Evolutionary conservation across 495 filamentous ascomycete species (phyloP).

Genomic region (Hypoxylon fragiforme): DNA sequence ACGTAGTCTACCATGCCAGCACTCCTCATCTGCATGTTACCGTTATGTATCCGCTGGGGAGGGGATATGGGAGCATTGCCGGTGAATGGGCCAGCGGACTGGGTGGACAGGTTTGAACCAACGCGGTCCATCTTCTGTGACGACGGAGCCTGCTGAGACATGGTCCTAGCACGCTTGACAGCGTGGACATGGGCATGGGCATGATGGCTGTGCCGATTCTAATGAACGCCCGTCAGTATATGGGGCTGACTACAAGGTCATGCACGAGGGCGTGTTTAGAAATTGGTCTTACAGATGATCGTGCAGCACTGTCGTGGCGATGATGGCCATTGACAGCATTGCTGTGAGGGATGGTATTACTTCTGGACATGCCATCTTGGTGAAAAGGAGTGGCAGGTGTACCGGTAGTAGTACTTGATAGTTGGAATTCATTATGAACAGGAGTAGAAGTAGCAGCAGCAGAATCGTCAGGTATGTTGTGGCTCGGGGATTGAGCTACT

Average conservation of each 20-base stretch:
- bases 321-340: slow-evolving; percentile 29
- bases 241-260: slow-evolving; percentile 9
- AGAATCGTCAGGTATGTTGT: slow-evolving; percentile 23
- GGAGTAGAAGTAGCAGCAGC: neutral
- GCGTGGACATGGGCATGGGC: slow-evolving; percentile 30
- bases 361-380: slow-evolving; percentile 37
- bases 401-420: slow-evolving; percentile 30
- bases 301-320: slow-evolving; percentile 30
- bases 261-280: slow-evolving; percentile 16
- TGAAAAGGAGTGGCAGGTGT: slow-evolving; percentile 27
- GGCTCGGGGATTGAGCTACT: slow-evolving; percentile 27
- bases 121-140: slow-evolving; percentile 39
- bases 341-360: slow-evolving; percentile 42
- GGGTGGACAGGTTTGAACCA: slow-evolving; percentile 36
- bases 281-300: slow-evolving; percentile 33
- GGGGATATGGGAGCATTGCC: slow-evolving; percentile 31
- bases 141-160: slow-evolving; percentile 35
- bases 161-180: slow-evolving; percentile 38
- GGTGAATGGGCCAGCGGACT: slow-evolving; percentile 37
- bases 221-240: slow-evolving; percentile 32
- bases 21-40: slow-evolving; percentile 25
- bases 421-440: slow-evolving; percentile 37
- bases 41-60: slow-evolving; percentile 17
- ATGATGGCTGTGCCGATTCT: slow-evolving; percentile 30
- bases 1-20: slow-evolving; percentile 25